Percentiles rank a stretch among this genome's conserved stretches.
Conservation (phyloP, 176 grass and related monocot species). For the Avena atlantica region DNA sequence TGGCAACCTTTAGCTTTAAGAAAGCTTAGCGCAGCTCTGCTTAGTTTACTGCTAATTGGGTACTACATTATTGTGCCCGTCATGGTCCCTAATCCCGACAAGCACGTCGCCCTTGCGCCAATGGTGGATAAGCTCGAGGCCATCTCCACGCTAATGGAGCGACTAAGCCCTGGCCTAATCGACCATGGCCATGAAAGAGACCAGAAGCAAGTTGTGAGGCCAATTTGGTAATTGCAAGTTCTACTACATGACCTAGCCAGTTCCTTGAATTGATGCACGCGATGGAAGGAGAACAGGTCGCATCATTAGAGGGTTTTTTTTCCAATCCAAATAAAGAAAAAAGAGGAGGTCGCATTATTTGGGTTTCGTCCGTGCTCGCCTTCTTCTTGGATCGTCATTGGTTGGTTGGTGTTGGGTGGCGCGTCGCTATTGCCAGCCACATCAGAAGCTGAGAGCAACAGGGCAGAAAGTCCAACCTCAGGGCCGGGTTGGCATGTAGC, state of each 20-base stretch:
- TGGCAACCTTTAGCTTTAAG: conserved; percentile 84
- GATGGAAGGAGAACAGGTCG: neutral
- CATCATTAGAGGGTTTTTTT: conserved; percentile 1
- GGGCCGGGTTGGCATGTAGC: conserved; percentile 32
- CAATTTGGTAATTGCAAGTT: conserved; percentile 48
- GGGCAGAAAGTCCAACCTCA: conserved; percentile 57
- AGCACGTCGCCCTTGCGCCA: conserved; percentile 69
- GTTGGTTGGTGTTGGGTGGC: conserved; percentile 47
- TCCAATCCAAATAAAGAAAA: neutral
- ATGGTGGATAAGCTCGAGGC: conserved; percentile 61
- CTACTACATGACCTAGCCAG: neutral
- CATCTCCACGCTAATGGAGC: conserved; percentile 47
- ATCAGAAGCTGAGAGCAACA: conserved; percentile 51
- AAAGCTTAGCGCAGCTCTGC: conserved; percentile 49
- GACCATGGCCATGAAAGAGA: conserved; percentile 38
- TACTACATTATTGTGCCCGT: conserved; percentile 57
- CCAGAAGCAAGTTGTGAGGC: conserved; percentile 32
- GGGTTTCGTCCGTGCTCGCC: conserved; percentile 29
- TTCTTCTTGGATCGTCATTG: conserved; percentile 18
- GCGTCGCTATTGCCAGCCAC: conserved; percentile 56
- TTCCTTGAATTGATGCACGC: conserved; percentile 7
- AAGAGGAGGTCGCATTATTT: conserved; percentile 45
- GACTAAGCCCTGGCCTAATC: conserved; percentile 69
- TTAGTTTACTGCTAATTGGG: conserved; percentile 57
- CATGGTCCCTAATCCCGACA: conserved; percentile 79